Percentiles rank a stretch among this genome's conserved stretches.
phyloP scores from a whole-genome alignment of 441 rosid genomes.

The Erodium texanum region DNA sequence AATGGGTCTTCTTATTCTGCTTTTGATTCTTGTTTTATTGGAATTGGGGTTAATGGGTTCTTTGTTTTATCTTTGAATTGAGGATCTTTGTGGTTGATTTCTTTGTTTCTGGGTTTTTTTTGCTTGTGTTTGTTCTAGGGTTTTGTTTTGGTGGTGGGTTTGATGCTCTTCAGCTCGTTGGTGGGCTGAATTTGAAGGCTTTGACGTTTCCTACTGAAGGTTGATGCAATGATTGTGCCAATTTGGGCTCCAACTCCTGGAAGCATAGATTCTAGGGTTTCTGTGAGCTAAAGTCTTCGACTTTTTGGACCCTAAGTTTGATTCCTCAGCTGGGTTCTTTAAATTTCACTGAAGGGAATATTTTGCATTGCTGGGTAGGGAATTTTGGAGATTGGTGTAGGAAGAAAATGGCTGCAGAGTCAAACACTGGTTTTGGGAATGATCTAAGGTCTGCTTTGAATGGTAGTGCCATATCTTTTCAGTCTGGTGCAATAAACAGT shows the following conservation, averaged over 20 bases:
- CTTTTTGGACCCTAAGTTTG: neutral
- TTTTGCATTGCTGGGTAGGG: neutral
- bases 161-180: neutral
- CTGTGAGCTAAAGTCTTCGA: neutral
- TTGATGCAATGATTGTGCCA: neutral
- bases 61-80: neutral
- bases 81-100: neutral
- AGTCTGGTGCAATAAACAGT: conserved; percentile 31
- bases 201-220: neutral
- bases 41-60: neutral
- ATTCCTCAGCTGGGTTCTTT: conserved; percentile 2
- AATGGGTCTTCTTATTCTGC: neutral
- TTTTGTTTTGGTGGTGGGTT: conserved; percentile 1
- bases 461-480: conserved; percentile 45
- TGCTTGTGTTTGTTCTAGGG: neutral
- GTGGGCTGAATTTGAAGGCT: neutral
- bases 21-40: neutral
- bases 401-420: conserved; percentile 32
- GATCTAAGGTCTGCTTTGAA: conserved; percentile 33
- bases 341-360: neutral
- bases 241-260: conserved; percentile 7
- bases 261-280: conserved; percentile 1
- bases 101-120: neutral
- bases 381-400: conserved; percentile 2
- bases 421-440: conserved; percentile 39